Conservation (phyloP, 164 flowering plant genomes). For the Chloranthus sessilifolius region DNA sequence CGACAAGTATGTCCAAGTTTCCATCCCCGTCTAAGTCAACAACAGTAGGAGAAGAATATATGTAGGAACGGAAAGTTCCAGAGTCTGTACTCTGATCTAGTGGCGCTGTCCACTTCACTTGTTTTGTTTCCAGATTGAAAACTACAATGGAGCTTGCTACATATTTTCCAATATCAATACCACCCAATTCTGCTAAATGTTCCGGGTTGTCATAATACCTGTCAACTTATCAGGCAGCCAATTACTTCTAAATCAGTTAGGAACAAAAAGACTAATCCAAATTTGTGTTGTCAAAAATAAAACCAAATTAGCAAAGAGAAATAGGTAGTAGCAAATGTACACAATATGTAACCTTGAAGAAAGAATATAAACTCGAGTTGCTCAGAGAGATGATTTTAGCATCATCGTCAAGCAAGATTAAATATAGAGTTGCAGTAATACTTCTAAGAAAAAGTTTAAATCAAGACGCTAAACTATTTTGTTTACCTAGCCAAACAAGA, state of each 20-base stretch:
- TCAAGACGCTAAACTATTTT: too few relatives aligned
- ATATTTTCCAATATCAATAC: slow-evolving; percentile 81
- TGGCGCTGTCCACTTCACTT: slow-evolving; percentile 82
- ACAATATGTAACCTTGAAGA: too few relatives aligned
- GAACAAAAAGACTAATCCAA: slow-evolving; percentile 4
- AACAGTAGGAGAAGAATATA: slow-evolving; percentile 93
- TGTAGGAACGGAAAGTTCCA: slow-evolving; percentile 68
- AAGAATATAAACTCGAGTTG: too few relatives aligned
- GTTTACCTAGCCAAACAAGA: too few relatives aligned
- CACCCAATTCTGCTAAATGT: slow-evolving; percentile 82
- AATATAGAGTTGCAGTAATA: too few relatives aligned
- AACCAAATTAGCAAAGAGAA: not conserved
- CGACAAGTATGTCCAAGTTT: slow-evolving; percentile 87
- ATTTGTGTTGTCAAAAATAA: not conserved
- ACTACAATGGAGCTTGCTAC: slow-evolving; percentile 90
- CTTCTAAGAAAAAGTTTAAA: too few relatives aligned
- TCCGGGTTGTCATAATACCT: slow-evolving; percentile 97
- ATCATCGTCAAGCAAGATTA: too few relatives aligned
- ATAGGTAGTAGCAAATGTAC: not conserved
- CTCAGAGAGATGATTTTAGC: too few relatives aligned
- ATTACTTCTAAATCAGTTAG: slow-evolving; percentile 14
- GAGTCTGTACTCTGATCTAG: slow-evolving; percentile 80
- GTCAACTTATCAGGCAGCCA: slow-evolving; percentile 24
- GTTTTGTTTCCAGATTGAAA: slow-evolving; percentile 91
- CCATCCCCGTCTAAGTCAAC: slow-evolving; percentile 98